Evolutionary conservation across 169 alveolate species (phyloP).

Genomic region (Babesia bigemina): DNA sequence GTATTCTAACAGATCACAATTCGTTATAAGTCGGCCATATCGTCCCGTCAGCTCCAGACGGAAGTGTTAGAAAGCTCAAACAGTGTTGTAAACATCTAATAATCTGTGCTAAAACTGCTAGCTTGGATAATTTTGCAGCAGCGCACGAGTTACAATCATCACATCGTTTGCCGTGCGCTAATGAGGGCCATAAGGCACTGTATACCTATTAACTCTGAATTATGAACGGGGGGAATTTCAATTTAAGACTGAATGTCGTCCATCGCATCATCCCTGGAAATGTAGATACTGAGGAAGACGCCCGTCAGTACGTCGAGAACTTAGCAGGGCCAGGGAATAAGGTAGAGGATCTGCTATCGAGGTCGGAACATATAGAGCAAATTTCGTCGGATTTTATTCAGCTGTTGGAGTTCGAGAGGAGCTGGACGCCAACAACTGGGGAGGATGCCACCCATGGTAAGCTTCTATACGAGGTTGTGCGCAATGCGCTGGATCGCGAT

Average conservation of each 20-base stretch:
- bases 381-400: conserved; percentile 15
- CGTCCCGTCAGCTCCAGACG: no score
- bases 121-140: no score
- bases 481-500: background rate
- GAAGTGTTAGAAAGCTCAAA: no score
- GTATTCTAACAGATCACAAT: no score
- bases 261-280: background rate
- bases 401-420: conserved; percentile 25
- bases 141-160: no score
- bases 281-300: background rate
- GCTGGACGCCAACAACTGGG: background rate
- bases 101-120: no score
- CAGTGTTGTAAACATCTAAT: no score
- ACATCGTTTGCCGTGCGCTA: no score
- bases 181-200: no score
- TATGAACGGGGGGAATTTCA: no score
- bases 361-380: background rate
- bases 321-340: conserved; percentile 4
- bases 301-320: background rate
- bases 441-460: background rate
- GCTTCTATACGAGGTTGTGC: conserved; percentile 20
- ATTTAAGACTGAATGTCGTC: background rate
- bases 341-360: background rate
- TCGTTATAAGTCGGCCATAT: no score
- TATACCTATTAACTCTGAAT: no score